These are phyloP conservation scores for Aspergillus sp. DNA, from an alignment of 2,329 filamentous ascomycete species.

Conservation along the genomic window DNA sequence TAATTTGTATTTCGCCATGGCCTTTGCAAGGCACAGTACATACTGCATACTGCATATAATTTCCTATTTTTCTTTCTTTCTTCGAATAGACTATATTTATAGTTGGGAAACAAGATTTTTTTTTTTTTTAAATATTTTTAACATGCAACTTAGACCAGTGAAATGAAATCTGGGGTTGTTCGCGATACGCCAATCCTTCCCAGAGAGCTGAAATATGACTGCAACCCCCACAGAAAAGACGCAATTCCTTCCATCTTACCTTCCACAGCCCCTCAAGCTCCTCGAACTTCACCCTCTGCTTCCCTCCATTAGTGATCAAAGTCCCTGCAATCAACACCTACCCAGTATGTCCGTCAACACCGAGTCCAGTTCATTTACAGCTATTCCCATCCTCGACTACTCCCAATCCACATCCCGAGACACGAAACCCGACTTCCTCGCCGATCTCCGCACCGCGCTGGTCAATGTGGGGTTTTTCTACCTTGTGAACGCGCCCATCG, in stretches of 20 bases:
- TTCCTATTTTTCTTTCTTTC: not conserved
- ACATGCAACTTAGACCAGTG: not conserved
- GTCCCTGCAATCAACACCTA: not conserved
- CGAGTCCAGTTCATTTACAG: constrained; percentile 30
- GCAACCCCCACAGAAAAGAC: not conserved
- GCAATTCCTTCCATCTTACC: not conserved
- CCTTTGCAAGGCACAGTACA: not conserved
- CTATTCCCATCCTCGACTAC: constrained; percentile 34
- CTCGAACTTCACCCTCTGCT: not conserved
- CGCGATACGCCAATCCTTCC: not conserved
- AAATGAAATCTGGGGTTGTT: not conserved
- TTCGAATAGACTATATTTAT: not conserved
- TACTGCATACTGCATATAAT: not conserved
- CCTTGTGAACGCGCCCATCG: constrained; percentile 29
- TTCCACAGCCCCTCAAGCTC: not conserved
- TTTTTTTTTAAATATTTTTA: not conserved
- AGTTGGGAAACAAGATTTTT: not conserved
- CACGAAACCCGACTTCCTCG: constrained; percentile 28
- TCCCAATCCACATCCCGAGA: constrained; percentile 18
- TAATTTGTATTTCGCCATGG: not conserved
- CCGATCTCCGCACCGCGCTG: constrained; percentile 30
- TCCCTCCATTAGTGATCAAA: not conserved
- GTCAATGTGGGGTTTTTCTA: constrained; percentile 40
- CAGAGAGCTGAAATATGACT: not conserved
- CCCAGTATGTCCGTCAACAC: not conserved